These are phyloP conservation scores for Pascua sp. DNA, from an alignment of 1,284 basidiomycete genomes.

Conservation along the genomic window DNA sequence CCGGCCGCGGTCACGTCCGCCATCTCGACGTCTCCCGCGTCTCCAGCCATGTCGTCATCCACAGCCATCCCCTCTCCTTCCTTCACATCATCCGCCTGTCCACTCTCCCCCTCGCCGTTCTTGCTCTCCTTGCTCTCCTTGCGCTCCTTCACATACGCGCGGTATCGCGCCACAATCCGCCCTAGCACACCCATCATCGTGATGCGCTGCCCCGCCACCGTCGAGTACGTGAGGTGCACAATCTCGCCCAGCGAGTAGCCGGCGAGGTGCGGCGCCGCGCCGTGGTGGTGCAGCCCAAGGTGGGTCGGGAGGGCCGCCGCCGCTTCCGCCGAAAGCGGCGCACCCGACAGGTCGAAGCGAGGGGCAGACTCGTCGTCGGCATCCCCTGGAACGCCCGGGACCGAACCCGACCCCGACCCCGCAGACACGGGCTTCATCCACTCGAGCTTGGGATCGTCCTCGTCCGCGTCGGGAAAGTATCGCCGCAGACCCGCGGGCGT, in stretches of 20 bases:
- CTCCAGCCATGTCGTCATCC: background rate
- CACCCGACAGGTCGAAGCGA: slow-evolving; percentile 71
- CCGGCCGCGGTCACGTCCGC: background rate
- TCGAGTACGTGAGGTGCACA: slow-evolving; percentile 75
- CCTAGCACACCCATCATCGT: slow-evolving; percentile 74
- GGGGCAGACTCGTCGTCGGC: slow-evolving; percentile 12
- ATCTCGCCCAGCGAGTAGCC: slow-evolving; percentile 87
- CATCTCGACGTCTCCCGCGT: background rate
- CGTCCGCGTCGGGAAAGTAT: slow-evolving; percentile 69
- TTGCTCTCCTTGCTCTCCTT: slow-evolving; percentile 10
- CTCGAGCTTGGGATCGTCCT: slow-evolving; percentile 65
- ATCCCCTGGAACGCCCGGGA: slow-evolving; percentile 24
- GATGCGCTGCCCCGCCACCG: slow-evolving; percentile 76
- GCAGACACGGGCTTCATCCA: slow-evolving; percentile 59
- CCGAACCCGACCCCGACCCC: too few species aligned
- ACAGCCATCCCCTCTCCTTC: background rate
- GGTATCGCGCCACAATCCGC: slow-evolving; percentile 53
- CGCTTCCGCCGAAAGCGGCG: slow-evolving; percentile 56
- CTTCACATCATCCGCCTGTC: slow-evolving; percentile 14
- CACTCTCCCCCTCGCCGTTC: slow-evolving; percentile 14
- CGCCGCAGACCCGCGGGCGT: slow-evolving; percentile 78
- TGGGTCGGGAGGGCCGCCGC: slow-evolving; percentile 62
- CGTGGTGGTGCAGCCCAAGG: slow-evolving; percentile 85
- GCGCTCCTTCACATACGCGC: slow-evolving; percentile 2
- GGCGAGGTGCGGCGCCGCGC: slow-evolving; percentile 66